Evolutionary conservation across 2,329 filamentous ascomycete genomes (phyloP), one percentile per base, ranked within the genome.

Genomic region (Hypoxylon sp.): DNA sequence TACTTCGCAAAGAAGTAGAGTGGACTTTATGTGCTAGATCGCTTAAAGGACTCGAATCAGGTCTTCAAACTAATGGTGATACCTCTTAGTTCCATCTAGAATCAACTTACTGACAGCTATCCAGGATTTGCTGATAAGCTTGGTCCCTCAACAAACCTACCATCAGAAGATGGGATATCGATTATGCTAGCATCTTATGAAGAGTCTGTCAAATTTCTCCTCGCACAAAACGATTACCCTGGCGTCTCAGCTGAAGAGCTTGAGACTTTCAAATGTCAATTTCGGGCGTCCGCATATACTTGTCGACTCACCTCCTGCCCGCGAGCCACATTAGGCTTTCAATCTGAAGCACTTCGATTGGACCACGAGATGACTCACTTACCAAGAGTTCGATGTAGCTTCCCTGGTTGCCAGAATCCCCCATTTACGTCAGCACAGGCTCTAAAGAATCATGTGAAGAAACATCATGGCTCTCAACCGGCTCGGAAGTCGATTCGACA

Each of bases 311-410:
- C 11, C 10, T 30, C 46, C 1, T 49, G 46, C 25, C 46, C 46
- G 14, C 46, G 25, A 30, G 46, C 46, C 25, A 49, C 46, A 27
- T 1, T 10, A 2, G 46, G 46, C 25, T 49, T 49, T n/a, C 3
- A 27, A 13, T 49, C 46, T 6, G 46, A 49, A 49, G 3, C 1
- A 14, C 46, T 49, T 25, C 46, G 46, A 30, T n/a, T 25, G 5
- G 22, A 49, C 13, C 46, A 30, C 22, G 46, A 49, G 46, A 49
- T 27, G 40, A 44, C n/a, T 44, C 40, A 44, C 40, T 20, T 44
- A 44, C 40, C n/a, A 44, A 44, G 40, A 6, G 2, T 44, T 20
- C 40, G 40, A 20, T 44, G 40, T 6, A 44, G n/a, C 40, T 44
- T 44, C 40, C n/a, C n/a, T 44, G n/a, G 40, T 20, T 44, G 40